Evolutionary conservation across 108 stramenopile genomes (phyloP).

Genomic region (Nannochloropsis salina): DNA sequence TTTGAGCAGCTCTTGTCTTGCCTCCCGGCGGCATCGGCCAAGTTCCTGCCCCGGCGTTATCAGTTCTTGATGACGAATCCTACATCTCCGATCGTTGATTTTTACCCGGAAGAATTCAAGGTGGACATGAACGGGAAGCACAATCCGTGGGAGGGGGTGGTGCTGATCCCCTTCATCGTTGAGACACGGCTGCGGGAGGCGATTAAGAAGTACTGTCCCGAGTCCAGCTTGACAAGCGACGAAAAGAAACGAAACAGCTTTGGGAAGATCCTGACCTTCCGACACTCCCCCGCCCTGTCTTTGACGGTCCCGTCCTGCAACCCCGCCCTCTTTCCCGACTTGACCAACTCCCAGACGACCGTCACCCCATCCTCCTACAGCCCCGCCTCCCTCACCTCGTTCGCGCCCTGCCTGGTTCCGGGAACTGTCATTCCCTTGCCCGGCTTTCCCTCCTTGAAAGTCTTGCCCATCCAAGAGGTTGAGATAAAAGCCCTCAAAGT

Average conservation of each 20-base stretch:
- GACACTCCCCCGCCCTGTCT: neutral
- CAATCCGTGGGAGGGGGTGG: slow-evolving; percentile 57
- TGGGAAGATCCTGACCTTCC: neutral
- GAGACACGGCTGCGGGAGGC: slow-evolving; percentile 31
- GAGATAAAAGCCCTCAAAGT: slow-evolving; percentile 63
- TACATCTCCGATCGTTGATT: slow-evolving; percentile 44
- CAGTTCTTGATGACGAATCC: slow-evolving; percentile 35
- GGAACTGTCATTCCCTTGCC: slow-evolving; percentile 79
- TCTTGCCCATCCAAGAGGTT: slow-evolving; percentile 66
- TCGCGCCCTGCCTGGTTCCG: slow-evolving; percentile 51
- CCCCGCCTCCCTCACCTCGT: slow-evolving; percentile 5
- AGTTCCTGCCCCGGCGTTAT: slow-evolving; percentile 41
- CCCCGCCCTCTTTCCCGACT: neutral
- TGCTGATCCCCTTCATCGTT: slow-evolving; percentile 49
- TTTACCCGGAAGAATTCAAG: slow-evolving; percentile 50
- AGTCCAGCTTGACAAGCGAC: slow-evolving; percentile 60
- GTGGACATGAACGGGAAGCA: slow-evolving; percentile 54
- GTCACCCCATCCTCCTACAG: slow-evolving; percentile 39
- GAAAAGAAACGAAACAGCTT: slow-evolving; percentile 57
- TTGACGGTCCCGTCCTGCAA: slow-evolving; percentile 1
- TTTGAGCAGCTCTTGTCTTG: slow-evolving; percentile 53
- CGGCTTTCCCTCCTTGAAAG: slow-evolving; percentile 83
- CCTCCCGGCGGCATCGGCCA: slow-evolving; percentile 34
- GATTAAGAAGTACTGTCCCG: slow-evolving; percentile 65
- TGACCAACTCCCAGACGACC: neutral